Evolutionary conservation across 2,329 filamentous ascomycete species (phyloP), one percentile per base, ranked within the genome.

Genomic region (Didymella segeticola): DNA sequence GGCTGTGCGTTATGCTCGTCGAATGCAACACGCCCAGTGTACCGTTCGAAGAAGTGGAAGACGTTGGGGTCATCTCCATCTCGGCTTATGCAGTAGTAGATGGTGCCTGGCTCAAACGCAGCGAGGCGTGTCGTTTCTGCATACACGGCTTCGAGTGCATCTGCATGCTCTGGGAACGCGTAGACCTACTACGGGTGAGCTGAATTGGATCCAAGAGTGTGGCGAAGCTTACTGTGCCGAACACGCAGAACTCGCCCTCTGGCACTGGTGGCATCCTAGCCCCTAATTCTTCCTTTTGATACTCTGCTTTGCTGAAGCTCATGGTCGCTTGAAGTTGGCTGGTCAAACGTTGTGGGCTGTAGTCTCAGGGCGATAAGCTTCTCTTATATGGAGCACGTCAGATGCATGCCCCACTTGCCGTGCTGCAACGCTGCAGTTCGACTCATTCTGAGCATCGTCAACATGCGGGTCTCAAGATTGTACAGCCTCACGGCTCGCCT

Each of bases 31-130:
- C 50, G 50, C 7, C 50, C 50, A 8, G 50, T 43, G 5, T 53
- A 53, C 4, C 43, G 50, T 15, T 53, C 50, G 20, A 53, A 53
- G 38, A 53, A 53, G 31, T 53, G 50, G 26, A 53, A 53, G 10
- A 31, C 26, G 1, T 43, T 38, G 1, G 43, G 30, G 26, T 53
- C 50, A 15, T 53, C 50, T 20, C 37, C 12, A 31, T 53, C 50
- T 10, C 50, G 50, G 9, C 30, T 30, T 12, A 53, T 53, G 50
- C 50, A 53, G 37, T 53, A 53, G 38, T 53, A 43, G 4, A 53
- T 37, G 12, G 11, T 43, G 37, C 50, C 50, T 4, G 50, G 43
- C 31, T 53, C 50, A 10, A 43, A 47, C 3, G 43, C 31, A 37
- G 50, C 50, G 2, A 53, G 43, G 11, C 50, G 50, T 22, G 43